phyloP scores from a whole-genome alignment of 2,329 filamentous ascomycete genomes.

The Neofusicoccum umdonicola region DNA sequence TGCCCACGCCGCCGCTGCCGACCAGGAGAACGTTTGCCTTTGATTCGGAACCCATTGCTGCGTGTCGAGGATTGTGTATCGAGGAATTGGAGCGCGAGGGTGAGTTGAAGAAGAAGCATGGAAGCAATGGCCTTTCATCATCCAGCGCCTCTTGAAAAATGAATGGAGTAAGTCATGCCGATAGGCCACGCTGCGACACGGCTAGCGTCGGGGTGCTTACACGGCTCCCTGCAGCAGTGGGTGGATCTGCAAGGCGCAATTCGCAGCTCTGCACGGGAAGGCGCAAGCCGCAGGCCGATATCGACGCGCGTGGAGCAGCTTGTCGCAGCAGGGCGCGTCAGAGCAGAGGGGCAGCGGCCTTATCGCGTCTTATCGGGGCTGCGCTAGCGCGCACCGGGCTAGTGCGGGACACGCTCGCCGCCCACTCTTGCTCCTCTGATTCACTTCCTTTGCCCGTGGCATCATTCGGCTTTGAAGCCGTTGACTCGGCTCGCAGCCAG shows the following conservation, averaged over 20 bases:
- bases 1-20: slow-evolving; percentile 56
- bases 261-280: background rate
- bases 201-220: background rate
- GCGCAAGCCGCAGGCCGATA: background rate
- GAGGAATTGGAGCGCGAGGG: background rate
- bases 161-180: background rate
- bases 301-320: background rate
- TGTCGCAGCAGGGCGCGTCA: background rate
- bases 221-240: background rate
- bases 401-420: background rate
- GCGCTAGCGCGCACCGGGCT: background rate
- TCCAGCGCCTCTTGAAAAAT: background rate
- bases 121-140: background rate
- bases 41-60: slow-evolving; percentile 4
- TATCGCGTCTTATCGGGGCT: background rate
- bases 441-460: too few relatives aligned
- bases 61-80: background rate
- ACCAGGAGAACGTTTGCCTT: slow-evolving; percentile 50
- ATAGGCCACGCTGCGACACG: background rate
- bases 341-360: background rate
- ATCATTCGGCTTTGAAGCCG: too few relatives aligned
- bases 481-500: too few relatives aligned
- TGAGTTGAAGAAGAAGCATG: background rate
- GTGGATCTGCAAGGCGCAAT: background rate
- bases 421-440: background rate